These are phyloP conservation scores for Moesziomyces parantarcticus DNA, from an alignment of 1,284 basidiomycete species.

Conservation along the genomic window DNA sequence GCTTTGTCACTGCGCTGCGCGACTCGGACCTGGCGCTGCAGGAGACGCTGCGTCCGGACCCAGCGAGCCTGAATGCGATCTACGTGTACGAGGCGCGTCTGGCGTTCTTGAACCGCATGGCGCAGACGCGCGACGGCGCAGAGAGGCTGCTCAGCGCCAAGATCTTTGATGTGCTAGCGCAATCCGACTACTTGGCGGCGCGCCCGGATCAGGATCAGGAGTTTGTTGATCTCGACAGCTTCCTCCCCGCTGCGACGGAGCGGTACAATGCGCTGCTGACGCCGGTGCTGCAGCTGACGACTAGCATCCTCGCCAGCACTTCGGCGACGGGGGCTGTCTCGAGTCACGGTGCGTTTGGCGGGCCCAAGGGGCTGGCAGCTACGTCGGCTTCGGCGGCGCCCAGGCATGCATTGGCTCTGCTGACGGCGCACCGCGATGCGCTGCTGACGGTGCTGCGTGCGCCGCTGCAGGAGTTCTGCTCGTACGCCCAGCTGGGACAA, in stretches of 20 bases:
- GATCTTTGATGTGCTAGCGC: conserved; percentile 80
- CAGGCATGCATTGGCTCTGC: conserved; percentile 78
- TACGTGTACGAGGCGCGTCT: conserved; percentile 97
- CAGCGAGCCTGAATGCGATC: conserved; percentile 89
- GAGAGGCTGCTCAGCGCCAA: conserved; percentile 85
- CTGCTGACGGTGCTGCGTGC: conserved; percentile 81
- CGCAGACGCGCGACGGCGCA: conserved; percentile 82
- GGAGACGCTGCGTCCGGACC: conserved; percentile 85
- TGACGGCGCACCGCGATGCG: conserved; percentile 82
- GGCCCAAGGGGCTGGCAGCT: conserved; percentile 34
- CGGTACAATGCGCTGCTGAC: conserved; percentile 88
- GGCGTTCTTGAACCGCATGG: conserved; percentile 84
- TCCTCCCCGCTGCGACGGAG: conserved; percentile 85
- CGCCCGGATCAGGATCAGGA: conserved; percentile 83
- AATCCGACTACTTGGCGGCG: conserved; percentile 87
- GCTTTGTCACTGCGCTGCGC: conserved; percentile 84
- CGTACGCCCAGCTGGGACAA: conserved; percentile 78
- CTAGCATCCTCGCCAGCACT: conserved; percentile 69
- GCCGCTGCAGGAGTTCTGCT: conserved; percentile 75
- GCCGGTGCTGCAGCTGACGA: conserved; percentile 83
- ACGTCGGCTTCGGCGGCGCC: conserved; percentile 34
- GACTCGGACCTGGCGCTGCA: conserved; percentile 84
- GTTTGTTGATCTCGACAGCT: conserved; percentile 83
- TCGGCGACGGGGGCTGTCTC: conserved; percentile 72
- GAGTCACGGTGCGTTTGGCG: conserved; percentile 45